Conservation (phyloP, 768 basidiomycete species). For the Tricholoma hemisulphureum region DNA sequence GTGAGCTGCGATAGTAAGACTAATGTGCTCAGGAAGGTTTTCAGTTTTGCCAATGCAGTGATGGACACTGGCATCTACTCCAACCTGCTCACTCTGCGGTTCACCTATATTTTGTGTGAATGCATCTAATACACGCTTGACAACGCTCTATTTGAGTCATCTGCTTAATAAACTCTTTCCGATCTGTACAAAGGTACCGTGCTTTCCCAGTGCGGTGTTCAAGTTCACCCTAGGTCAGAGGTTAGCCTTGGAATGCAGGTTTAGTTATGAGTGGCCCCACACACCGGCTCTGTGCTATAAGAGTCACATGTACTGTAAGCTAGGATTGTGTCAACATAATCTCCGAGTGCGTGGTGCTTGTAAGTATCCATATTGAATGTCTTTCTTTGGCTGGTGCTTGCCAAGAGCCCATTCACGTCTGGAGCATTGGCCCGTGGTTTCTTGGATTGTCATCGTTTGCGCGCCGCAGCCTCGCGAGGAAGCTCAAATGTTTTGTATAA, state of each 20-base stretch:
- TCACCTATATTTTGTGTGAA: not conserved
- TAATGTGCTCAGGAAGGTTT: not conserved
- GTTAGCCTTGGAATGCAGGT: not conserved
- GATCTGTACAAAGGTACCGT: not conserved
- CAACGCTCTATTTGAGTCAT: not conserved
- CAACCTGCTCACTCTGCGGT: not conserved
- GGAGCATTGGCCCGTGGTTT: not conserved
- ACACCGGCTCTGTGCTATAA: too few species aligned
- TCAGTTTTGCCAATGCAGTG: not conserved
- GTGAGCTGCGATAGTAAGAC: too few species aligned
- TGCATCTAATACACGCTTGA: not conserved
- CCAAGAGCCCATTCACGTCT: not conserved
- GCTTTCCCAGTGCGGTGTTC: not conserved
- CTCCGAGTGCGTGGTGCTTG: not conserved
- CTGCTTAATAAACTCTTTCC: not conserved
- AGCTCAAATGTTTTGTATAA: not conserved
- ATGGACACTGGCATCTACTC: not conserved
- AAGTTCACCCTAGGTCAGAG: not conserved
- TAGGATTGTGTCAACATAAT: not conserved
- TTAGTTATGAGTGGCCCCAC: too few species aligned
- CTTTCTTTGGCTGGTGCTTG: not conserved
- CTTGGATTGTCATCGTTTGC: not conserved
- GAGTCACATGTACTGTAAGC: not conserved
- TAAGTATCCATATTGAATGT: not conserved
- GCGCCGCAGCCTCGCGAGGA: not conserved